Conservation (phyloP, 2,329 filamentous ascomycete genomes). For the Conoideocrella luteorostrata region DNA sequence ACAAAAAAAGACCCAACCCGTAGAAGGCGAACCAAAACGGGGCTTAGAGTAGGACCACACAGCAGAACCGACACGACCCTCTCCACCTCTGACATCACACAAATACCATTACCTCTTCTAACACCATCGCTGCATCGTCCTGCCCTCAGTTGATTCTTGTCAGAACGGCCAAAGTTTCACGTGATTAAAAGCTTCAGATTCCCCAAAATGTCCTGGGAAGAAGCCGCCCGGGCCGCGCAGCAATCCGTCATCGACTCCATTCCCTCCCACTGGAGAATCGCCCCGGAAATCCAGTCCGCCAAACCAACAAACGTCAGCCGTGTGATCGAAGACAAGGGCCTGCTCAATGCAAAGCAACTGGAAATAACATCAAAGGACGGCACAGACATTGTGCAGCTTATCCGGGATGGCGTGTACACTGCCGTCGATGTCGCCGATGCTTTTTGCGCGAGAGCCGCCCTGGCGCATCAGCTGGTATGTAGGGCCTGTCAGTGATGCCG, state of each 20-base stretch:
- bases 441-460: slow-evolving; percentile 8
- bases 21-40: no score
- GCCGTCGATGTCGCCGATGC: slow-evolving; percentile 8
- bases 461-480: slow-evolving; percentile 9
- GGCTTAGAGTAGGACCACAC: no score
- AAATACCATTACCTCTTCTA: no score
- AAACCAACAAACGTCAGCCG: background rate
- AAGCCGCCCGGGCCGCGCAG: background rate
- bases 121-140: no score
- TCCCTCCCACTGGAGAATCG: background rate
- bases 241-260: background rate
- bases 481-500: no score
- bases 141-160: no score
- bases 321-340: background rate
- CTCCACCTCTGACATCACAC: no score
- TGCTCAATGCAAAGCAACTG: slow-evolving; percentile 6
- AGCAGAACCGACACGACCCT: no score
- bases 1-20: no score
- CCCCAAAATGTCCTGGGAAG: background rate
- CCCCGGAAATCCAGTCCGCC: background rate
- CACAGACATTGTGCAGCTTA: background rate
- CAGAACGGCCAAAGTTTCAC: no score
- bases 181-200: no score
- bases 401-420: slow-evolving; percentile 1
- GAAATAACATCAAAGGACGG: slow-evolving; percentile 7